These are phyloP conservation scores for Euptelea pleiosperma DNA, from an alignment of 164 flowering plant species.

Conservation along the genomic window DNA sequence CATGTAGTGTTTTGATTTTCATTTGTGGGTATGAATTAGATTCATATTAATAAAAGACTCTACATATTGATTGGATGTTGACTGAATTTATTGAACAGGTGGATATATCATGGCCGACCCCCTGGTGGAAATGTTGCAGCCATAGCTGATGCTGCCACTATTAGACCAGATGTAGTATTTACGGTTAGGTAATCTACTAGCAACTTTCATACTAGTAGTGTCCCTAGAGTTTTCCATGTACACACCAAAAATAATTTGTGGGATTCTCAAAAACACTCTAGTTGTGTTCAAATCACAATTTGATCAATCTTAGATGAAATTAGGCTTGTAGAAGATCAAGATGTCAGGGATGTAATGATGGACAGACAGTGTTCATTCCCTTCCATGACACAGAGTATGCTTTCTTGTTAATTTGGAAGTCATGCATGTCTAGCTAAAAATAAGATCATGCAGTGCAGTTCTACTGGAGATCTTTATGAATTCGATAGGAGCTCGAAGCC, in stretches of 20 bases:
- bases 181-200: conserved; percentile 51
- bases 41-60: no score
- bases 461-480: conserved; percentile 76
- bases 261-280: no score
- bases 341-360: no score
- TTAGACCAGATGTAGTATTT: conserved; percentile 58
- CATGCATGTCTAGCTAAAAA: conserved; percentile 11
- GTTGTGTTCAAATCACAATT: no score
- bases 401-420: conserved; percentile 2
- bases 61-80: neutral
- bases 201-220: neutral
- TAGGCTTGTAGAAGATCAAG: no score
- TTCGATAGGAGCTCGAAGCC: conserved; percentile 68
- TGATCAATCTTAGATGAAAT: neutral
- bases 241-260: no score
- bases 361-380: no score
- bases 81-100: conserved; percentile 38
- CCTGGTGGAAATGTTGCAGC: conserved; percentile 77
- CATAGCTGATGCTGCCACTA: conserved; percentile 53
- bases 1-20: no score
- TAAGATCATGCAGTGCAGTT: conserved; percentile 45
- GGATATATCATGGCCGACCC: conserved; percentile 73
- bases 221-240: no score
- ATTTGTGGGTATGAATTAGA: no score
- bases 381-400: neutral